Conservation (phyloP, 768 basidiomycete species). For the Plicaturopsis crispa region DNA sequence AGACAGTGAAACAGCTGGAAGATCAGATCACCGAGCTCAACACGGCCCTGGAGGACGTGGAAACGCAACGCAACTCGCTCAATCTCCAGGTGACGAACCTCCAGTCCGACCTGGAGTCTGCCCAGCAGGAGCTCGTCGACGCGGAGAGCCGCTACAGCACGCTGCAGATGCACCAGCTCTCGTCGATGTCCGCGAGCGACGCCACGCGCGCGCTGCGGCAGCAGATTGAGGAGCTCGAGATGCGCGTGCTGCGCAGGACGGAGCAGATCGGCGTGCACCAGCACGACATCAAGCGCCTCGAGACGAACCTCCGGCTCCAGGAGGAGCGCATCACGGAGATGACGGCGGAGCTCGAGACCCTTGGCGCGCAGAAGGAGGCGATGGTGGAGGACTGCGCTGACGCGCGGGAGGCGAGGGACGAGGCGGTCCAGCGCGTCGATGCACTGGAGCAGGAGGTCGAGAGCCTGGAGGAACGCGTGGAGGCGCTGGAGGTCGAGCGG, state of each 20-base stretch:
- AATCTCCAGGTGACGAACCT: conserved; percentile 58
- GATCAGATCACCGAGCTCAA: conserved; percentile 36
- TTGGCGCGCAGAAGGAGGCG: conserved; percentile 60
- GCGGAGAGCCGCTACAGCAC: conserved; percentile 54
- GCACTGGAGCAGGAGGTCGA: conserved; percentile 58
- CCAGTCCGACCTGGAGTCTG: conserved; percentile 45
- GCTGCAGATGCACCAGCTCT: conserved; percentile 62
- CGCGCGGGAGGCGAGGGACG: conserved; percentile 66
- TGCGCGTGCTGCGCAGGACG: conserved; percentile 53
- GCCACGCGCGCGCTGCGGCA: conserved; percentile 46
- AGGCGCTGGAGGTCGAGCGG: conserved; percentile 17
- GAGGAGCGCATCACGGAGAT: conserved; percentile 71
- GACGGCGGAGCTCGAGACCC: conserved; percentile 59
- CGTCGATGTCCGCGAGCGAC: conserved; percentile 50
- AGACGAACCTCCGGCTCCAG: conserved; percentile 65
- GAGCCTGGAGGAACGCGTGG: conserved; percentile 22
- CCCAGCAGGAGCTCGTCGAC: conserved; percentile 44
- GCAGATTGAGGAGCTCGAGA: conserved; percentile 66
- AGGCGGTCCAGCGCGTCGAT: conserved; percentile 48
- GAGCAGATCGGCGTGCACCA: conserved; percentile 75
- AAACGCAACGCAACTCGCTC: conserved; percentile 61
- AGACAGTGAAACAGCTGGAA: conserved; percentile 32
- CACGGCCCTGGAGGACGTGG: conserved; percentile 43
- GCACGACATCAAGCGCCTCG: conserved; percentile 70
- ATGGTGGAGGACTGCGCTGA: conserved; percentile 84